Conservation (phyloP, 78 protist genomes). For the Speleostelium caveatum region DNA sequence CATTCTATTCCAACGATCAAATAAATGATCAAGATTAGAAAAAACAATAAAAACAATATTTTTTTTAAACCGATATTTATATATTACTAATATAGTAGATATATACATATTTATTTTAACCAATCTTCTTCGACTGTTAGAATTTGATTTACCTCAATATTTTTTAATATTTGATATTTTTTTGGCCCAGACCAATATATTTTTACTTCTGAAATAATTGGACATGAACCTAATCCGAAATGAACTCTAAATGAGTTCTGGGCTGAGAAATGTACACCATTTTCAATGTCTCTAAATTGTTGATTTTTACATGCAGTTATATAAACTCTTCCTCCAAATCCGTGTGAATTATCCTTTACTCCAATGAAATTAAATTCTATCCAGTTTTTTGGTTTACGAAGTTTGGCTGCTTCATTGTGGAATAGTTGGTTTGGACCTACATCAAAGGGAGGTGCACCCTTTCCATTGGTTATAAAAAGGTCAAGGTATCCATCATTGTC, state of each 20-base stretch:
- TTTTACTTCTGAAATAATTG: conserved; percentile 17
- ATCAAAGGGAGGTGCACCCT: conserved; percentile 65
- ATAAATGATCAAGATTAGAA: no score
- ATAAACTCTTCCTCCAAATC: conserved; percentile 54
- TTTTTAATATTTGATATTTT: conserved; percentile 32
- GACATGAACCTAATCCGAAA: conserved; percentile 41
- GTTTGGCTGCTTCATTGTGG: background rate
- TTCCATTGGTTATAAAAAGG: conserved; percentile 58
- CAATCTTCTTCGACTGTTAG: conserved; percentile 19
- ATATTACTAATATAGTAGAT: no score
- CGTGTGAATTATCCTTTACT: conserved; percentile 54
- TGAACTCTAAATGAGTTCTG: conserved; percentile 68
- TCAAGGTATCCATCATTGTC: conserved; percentile 52
- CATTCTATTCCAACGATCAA: no score
- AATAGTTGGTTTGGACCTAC: conserved; percentile 63
- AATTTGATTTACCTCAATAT: conserved; percentile 38
- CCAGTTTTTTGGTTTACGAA: conserved; percentile 15
- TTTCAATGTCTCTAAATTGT: conserved; percentile 54
- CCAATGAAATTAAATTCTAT: conserved; percentile 50
- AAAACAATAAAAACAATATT: no score
- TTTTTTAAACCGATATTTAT: no score
- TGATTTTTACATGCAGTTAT: conserved; percentile 15
- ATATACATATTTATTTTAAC: no score
- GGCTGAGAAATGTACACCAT: conserved; percentile 64
- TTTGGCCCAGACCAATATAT: conserved; percentile 51